These are phyloP conservation scores for Metarhizium robertsii DNA, from an alignment of 2,329 filamentous ascomycete genomes.

Conservation along the genomic window DNA sequence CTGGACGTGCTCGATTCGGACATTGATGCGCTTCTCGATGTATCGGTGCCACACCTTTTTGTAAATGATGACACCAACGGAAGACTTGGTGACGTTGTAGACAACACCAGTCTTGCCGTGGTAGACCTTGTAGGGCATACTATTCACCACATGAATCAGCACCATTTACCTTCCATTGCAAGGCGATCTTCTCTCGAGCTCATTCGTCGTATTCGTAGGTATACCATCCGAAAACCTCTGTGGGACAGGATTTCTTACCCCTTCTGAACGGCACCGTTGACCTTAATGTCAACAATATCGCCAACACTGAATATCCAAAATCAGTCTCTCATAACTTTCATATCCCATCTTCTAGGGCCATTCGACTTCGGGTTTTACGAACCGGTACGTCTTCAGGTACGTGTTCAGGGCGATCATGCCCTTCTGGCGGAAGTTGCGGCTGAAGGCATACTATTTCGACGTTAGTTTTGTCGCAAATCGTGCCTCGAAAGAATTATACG, in stretches of 20 bases:
- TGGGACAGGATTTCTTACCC: conserved; percentile 51
- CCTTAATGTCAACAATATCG: conserved; percentile 98
- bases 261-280: conserved; percentile 97
- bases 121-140: conserved; percentile 99
- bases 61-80: conserved; percentile 98
- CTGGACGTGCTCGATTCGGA: conserved; percentile 94
- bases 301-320: conserved; percentile 57
- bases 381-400: conserved; percentile 92
- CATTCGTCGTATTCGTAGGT: background rate
- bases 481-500: conserved; percentile 26
- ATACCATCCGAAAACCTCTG: background rate
- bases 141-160: conserved; percentile 34
- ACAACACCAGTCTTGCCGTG: conserved; percentile 97
- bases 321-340: conserved; percentile 28
- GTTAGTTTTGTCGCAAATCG: conserved; percentile 20
- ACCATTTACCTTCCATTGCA: background rate
- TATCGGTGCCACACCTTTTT: conserved; percentile 99
- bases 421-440: conserved; percentile 87
- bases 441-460: conserved; percentile 72
- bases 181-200: background rate
- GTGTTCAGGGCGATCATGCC: conserved; percentile 89
- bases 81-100: conserved; percentile 98
- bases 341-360: background rate
- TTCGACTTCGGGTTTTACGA: conserved; percentile 11
- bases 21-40: conserved; percentile 99